phyloP scores from a whole-genome alignment of 768 basidiomycete species.

The Mycena metata region DNA sequence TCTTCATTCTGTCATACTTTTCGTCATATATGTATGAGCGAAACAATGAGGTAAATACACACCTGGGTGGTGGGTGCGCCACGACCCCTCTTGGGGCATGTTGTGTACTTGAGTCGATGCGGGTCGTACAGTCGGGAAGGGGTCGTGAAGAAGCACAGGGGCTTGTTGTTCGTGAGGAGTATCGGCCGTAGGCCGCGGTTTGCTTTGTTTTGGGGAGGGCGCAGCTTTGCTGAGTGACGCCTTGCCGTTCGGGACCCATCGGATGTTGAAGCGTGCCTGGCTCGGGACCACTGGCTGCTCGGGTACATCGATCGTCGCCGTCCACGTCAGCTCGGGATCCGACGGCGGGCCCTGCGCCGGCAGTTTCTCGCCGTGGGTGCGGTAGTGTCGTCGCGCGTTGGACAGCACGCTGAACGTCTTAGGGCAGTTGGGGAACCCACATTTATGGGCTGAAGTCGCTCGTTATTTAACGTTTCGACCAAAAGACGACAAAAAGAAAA shows the following conservation, averaged over 20 bases:
- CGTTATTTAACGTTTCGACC: slow-evolving; percentile 32
- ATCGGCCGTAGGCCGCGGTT: not conserved
- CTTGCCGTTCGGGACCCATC: slow-evolving; percentile 18
- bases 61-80: not conserved
- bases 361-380: slow-evolving; percentile 73
- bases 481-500: not conserved
- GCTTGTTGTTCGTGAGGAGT: not conserved
- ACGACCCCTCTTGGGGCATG: no score
- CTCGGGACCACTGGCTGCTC: slow-evolving; percentile 4
- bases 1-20: not conserved
- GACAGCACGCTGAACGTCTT: slow-evolving; percentile 84
- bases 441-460: slow-evolving; percentile 59
- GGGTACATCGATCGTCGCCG: not conserved
- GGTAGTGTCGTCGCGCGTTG: slow-evolving; percentile 84
- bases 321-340: not conserved
- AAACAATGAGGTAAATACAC: not conserved
- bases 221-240: not conserved
- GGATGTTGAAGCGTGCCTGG: slow-evolving; percentile 21
- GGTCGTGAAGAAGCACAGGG: not conserved
- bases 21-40: not conserved
- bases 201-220: not conserved
- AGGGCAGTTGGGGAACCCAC: slow-evolving; percentile 70
- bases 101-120: not conserved
- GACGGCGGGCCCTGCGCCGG: slow-evolving; percentile 9
- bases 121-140: not conserved